Evolutionary conservation across 2,329 filamentous ascomycete species (phyloP), one percentile per base, ranked within the genome.

Genomic region (Neonectria magnoliae): DNA sequence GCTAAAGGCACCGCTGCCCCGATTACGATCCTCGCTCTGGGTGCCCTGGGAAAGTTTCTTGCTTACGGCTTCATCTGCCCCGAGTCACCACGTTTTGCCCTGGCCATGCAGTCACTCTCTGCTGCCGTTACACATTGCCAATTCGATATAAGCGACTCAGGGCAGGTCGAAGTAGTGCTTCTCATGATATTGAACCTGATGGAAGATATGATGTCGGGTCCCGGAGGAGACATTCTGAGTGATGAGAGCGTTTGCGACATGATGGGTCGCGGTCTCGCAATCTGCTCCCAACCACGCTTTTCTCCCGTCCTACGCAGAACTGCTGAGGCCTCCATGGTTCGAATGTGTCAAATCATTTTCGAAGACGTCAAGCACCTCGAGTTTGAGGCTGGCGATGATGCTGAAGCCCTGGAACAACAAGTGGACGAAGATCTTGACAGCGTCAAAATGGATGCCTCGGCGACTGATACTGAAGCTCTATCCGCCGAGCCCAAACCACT

Each of bases 281-380:
- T 99, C 84, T 99, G 96, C 83, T 99, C 95, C 68, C 94, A 98
- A 76, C 89, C 93, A 60, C 89, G 95, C 60, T 90, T 98, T 66
- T 98, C 94, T 10, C 94, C 98, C 73, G 90, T 98, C 4, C 83
- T 99, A 59, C 89, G 95, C 68, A 88, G 94, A 68, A 97, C 94
- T 20, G 96, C 96, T 2, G 96, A 99, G 80, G 96, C 97, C 75
- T 91, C 94, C 59, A 98, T 99, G 94, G 93, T 98, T 50, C 93
- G 93, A 71, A 99, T 99, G 96, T 98, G 96, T 76, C 96, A 99
- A 80, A 94, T 97, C 70, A 97, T 99, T 73, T 99, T 99, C 77
- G 92, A 94, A 78, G 90, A 97, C 65, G 82, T 99, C 57, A 97
- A 97, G 78, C 90, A 94, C 68, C 83, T 98, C 8, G 93, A 73